These are phyloP conservation scores for Cerioporus squamosus DNA, from an alignment of 1,284 basidiomycete genomes.

Conservation along the genomic window DNA sequence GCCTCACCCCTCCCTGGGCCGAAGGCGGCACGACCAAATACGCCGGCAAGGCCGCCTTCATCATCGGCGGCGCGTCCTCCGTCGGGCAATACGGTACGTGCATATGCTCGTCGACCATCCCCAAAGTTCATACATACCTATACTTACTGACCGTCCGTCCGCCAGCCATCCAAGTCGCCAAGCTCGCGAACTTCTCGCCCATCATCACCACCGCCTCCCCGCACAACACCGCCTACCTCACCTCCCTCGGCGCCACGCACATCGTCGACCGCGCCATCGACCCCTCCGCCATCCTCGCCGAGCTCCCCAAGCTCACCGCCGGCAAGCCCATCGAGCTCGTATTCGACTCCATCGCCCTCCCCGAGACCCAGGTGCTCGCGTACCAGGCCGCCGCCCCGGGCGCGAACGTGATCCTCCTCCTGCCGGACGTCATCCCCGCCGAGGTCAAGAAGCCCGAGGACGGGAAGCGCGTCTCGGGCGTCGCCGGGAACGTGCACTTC, in stretches of 20 bases:
- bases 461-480: slow-evolving; percentile 19
- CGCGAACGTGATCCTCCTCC: slow-evolving; percentile 27
- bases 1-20: slow-evolving; percentile 33
- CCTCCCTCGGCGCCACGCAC: slow-evolving; percentile 57
- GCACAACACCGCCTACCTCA: slow-evolving; percentile 47
- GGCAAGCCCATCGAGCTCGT: slow-evolving; percentile 36
- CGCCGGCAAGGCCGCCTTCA: slow-evolving; percentile 41
- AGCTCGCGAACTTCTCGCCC: slow-evolving; percentile 50
- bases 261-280: slow-evolving; percentile 40
- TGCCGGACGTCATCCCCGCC: slow-evolving; percentile 12
- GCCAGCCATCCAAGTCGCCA: slow-evolving; percentile 47
- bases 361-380: slow-evolving; percentile 24
- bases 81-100: slow-evolving; percentile 46
- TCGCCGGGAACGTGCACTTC: background rate
- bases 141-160: background rate
- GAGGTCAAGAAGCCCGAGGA: slow-evolving; percentile 7
- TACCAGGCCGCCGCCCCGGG: slow-evolving; percentile 32
- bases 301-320: slow-evolving; percentile 12
- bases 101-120: background rate
- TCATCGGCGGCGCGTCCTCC: slow-evolving; percentile 49
- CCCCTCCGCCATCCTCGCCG: slow-evolving; percentile 45
- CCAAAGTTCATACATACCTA: background rate
- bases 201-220: slow-evolving; percentile 54
- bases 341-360: slow-evolving; percentile 40
- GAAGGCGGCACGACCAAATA: slow-evolving; percentile 41